These are phyloP conservation scores for Podospora tetraspora DNA, from an alignment of 495 filamentous ascomycete species.

Conservation along the genomic window DNA sequence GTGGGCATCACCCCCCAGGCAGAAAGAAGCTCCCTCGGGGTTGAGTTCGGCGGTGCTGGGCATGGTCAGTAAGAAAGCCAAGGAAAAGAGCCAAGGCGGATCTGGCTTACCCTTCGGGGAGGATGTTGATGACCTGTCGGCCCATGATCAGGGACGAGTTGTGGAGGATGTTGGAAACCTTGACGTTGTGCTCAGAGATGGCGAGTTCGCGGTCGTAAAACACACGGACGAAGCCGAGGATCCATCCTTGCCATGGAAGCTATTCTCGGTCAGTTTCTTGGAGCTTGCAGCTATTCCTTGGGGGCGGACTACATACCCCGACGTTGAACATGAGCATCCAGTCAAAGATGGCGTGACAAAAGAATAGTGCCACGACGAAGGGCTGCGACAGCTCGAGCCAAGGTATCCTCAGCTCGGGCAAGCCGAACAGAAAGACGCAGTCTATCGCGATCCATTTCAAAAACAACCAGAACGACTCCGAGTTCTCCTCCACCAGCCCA, in stretches of 20 bases:
- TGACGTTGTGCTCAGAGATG: slow-evolving; percentile 82
- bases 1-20: slow-evolving; percentile 54
- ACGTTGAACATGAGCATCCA: slow-evolving; percentile 89
- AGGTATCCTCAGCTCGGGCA: slow-evolving; percentile 82
- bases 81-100: not conserved
- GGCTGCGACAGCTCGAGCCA: slow-evolving; percentile 87
- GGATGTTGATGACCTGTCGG: slow-evolving; percentile 91
- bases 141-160: slow-evolving; percentile 90
- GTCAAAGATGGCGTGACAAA: slow-evolving; percentile 65
- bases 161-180: slow-evolving; percentile 75
- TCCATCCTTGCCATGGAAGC: slow-evolving; percentile 61
- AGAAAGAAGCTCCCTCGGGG: slow-evolving; percentile 69
- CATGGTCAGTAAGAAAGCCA: slow-evolving; percentile 14
- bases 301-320: slow-evolving; percentile 48
- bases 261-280: slow-evolving; percentile 28
- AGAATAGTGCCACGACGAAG: slow-evolving; percentile 59
- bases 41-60: slow-evolving; percentile 81
- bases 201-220: slow-evolving; percentile 87
- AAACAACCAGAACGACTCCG: slow-evolving; percentile 79
- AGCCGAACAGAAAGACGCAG: slow-evolving; percentile 71
- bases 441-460: slow-evolving; percentile 89
- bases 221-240: slow-evolving; percentile 63
- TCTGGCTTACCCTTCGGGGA: slow-evolving; percentile 77
- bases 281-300: not conserved
- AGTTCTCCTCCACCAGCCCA: slow-evolving; percentile 64